Percentiles rank a stretch among this genome's conserved stretches.
Conservation (phyloP, 176 grass and related monocot genomes). For the Guadua angustifolia region DNA sequence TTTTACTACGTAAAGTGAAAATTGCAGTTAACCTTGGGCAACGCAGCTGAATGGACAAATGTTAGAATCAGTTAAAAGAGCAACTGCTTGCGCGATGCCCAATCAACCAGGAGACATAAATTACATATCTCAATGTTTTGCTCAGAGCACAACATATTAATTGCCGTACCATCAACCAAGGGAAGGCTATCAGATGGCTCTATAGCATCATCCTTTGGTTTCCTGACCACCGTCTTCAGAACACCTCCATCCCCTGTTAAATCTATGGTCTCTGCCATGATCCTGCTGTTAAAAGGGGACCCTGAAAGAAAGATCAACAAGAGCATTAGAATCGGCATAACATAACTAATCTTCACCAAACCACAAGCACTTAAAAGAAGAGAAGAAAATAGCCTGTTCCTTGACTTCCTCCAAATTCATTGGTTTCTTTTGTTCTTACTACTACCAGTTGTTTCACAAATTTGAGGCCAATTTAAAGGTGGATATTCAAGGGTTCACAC, state of each 20-base stretch:
- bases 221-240: conserved; percentile 74
- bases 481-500: not conserved
- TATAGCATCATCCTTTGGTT: conserved; percentile 77
- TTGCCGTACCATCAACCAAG: conserved; percentile 76
- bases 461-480: not conserved
- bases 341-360: not conserved
- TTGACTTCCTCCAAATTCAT: not conserved
- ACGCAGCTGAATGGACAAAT: not conserved
- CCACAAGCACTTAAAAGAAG: not conserved
- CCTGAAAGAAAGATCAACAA: not conserved
- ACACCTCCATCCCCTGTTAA: conserved; percentile 87
- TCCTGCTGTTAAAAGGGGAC: not conserved
- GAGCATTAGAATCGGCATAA: conserved; percentile 3
- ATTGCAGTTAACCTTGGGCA: not conserved
- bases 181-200: conserved; percentile 78
- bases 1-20: conserved; percentile 2
- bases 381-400: not conserved
- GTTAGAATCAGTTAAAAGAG: not conserved
- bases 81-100: not conserved
- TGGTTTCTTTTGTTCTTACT: not conserved
- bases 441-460: not conserved
- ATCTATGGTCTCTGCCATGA: conserved; percentile 84
- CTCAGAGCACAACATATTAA: not conserved
- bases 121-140: not conserved
- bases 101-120: not conserved